Evolutionary conservation across 495 filamentous ascomycete species (phyloP), one percentile per base, ranked within the genome.

Genomic region (Mycothermus thermophilus): DNA sequence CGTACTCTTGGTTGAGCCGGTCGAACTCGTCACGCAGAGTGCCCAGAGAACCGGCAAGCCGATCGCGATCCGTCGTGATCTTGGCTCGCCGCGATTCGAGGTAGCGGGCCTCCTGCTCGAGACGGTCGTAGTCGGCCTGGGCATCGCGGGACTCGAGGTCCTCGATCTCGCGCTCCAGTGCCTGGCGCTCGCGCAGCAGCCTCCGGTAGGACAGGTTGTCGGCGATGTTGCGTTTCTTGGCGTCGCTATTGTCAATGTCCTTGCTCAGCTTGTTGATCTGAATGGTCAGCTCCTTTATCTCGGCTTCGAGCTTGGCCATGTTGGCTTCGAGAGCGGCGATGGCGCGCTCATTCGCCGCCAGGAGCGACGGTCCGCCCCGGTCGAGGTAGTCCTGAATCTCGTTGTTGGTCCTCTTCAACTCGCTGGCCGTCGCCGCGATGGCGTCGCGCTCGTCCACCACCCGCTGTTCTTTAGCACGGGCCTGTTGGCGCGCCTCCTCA

Each of bases 141-240:
- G 83, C 85, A 47, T 90, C 83, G 37, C 87, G 76, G 13, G 69
- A 69, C 46, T 85, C 75, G 5, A 96, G 69, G 42, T 86, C 72
- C 17, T 64, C 59, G 41, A 97, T 85, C 43, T 93, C 82, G 13
- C 45, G 51, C 35, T 69, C 50, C 3, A 94, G 69, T 11, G 54
- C 61, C 13, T 85, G 62, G 21, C 93, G 64, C 31, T 77, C 69
- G 27, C 76, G 65, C 33, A 72, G 66, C 29, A 75, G 75, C 46
- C 77, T 75, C 30, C 90, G 83, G 49, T 83, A 93, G 15, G 71
- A 73, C 24, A 95, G 59, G 45, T 96, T 96, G 48, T 96, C 86
- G 11, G 65, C 66, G 47, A 96, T 92, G 41, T 75, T 80, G 26
- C 79, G 75, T 57, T 81, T 81, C 12, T 76, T 90, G 35, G 77